Percentiles rank a stretch among this genome's conserved stretches.
Evolutionary conservation across 2,329 filamentous ascomycete species (phyloP).

Genomic region (Botrytis byssoidea): DNA sequence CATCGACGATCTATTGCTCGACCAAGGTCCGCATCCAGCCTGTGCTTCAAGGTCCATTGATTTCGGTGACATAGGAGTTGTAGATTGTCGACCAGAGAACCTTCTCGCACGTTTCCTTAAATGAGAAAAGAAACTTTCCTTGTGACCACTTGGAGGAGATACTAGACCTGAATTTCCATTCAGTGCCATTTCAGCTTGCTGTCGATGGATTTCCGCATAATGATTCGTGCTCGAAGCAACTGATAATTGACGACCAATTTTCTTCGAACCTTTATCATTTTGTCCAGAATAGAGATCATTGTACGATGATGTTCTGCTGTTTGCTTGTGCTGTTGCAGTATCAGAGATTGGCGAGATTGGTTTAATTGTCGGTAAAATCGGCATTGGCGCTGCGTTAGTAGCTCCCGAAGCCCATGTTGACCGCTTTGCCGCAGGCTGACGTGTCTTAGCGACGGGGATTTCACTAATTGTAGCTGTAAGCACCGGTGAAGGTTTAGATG

Average conservation of each 20-base stretch:
- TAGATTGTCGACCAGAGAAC: constrained; percentile 81
- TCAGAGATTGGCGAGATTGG: constrained; percentile 97
- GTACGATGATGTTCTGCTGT: constrained; percentile 57
- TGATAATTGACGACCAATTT: constrained; percentile 91
- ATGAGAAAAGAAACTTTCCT: constrained; percentile 98
- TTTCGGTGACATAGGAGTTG: constrained; percentile 73
- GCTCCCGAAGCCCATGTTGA: constrained; percentile 89
- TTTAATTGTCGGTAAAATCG: constrained; percentile 89
- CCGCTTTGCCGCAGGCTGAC: constrained; percentile 67
- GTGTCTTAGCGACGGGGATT: constrained; percentile 45
- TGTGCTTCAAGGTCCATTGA: constrained; percentile 91
- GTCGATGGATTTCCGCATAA: constrained; percentile 84
- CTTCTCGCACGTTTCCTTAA: constrained; percentile 88
- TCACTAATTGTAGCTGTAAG: constrained; percentile 44
- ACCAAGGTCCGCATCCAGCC: constrained; percentile 87
- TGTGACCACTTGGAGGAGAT: constrained; percentile 75
- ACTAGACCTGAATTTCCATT: constrained; percentile 72
- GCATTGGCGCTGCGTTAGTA: constrained; percentile 83
- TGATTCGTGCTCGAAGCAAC: constrained; percentile 90
- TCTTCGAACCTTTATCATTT: constrained; percentile 72
- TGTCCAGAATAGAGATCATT: constrained; percentile 48
- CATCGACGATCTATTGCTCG: constrained; percentile 80
- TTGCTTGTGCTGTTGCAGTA: constrained; percentile 85
- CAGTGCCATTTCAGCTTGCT: constrained; percentile 86
- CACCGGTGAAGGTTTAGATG: constrained; percentile 48